Evolutionary conservation across 1,139 yeast genomes (phyloP), one percentile per base, ranked within the genome.

Genomic region (Kodamaea sp.): DNA sequence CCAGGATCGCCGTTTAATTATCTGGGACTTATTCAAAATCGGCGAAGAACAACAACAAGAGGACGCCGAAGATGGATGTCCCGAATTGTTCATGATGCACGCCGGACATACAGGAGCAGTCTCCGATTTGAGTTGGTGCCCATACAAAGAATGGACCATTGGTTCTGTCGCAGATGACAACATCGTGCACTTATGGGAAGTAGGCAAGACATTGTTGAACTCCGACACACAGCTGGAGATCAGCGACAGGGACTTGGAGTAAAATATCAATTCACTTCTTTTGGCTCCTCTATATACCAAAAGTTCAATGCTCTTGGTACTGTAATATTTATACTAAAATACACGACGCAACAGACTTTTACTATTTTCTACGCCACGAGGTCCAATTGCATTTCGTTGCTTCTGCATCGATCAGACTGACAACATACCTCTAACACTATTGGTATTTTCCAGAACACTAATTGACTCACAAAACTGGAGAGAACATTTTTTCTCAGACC

Each of bases 11-110:
- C 66, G 92, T 42, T 71, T 83, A 18, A 78, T 84, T 28, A 51
- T 84, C 5, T 85, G 95, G 95, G 92, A 84, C 52, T 61, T 84
- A 32, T 63, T 68, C 35, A 80, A 74, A 50, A 80, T 84, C 21
- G 94, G 94, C 2, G 86, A 81, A 46, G 94, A 84, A 50, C 92
- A 83, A 54, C 86, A 78, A 42, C 85, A 79, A 42, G 95, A 84
- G 51, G 83, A 83, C 43, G 85, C 83, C 24, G 83, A 77, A 41
- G 94, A 85, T 51, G 95, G 92, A 29, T 82, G 84, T 29, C 89
- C 92, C 5, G 95, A 85, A 52, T 59, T 84, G 24, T 70, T 84
- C 48, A 82, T 84, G 89, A 82, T 85, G 80, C 95, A 85, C 50
- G 94, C 92, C 23, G 95, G 95, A 12, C 94, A 84, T 51, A 82